Conservation (phyloP, 139 green algal species). For the Chlamydomonas sp. region DNA sequence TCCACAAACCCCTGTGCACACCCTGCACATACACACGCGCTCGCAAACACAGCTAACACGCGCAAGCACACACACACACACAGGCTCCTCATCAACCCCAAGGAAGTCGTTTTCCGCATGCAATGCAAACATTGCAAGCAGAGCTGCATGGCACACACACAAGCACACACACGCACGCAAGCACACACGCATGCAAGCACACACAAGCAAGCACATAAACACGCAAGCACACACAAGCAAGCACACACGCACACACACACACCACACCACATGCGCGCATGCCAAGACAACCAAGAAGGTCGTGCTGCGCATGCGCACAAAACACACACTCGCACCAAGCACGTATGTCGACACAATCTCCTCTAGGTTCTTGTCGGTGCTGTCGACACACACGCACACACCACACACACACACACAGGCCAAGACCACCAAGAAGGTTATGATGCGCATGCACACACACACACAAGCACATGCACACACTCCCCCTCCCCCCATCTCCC, state of each 20-base stretch:
- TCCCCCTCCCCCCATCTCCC: too few relatives aligned
- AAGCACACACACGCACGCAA: neutral
- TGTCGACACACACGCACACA: neutral
- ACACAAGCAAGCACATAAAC: neutral
- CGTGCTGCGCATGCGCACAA: too few relatives aligned
- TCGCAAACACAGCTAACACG: neutral
- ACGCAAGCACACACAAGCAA: neutral
- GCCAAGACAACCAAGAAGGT: too few relatives aligned
- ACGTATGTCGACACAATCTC: neutral
- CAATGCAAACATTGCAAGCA: conserved; percentile 93
- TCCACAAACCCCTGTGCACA: neutral
- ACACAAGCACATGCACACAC: neutral
- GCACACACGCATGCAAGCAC: neutral
- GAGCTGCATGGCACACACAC: conserved; percentile 56
- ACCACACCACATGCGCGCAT: too few relatives aligned
- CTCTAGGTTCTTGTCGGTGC: neutral
- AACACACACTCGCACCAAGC: too few relatives aligned
- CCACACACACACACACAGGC: neutral
- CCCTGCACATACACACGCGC: neutral
- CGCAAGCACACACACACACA: neutral
- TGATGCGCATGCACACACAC: neutral
- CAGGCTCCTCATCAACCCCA: neutral
- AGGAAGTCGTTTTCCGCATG: conserved; percentile 58
- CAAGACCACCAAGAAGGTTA: neutral
- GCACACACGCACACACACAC: neutral